Base-by-base conservation (phyloP, 768 basidiomycete species). In the Psilocybe subaeruginosa region DNA sequence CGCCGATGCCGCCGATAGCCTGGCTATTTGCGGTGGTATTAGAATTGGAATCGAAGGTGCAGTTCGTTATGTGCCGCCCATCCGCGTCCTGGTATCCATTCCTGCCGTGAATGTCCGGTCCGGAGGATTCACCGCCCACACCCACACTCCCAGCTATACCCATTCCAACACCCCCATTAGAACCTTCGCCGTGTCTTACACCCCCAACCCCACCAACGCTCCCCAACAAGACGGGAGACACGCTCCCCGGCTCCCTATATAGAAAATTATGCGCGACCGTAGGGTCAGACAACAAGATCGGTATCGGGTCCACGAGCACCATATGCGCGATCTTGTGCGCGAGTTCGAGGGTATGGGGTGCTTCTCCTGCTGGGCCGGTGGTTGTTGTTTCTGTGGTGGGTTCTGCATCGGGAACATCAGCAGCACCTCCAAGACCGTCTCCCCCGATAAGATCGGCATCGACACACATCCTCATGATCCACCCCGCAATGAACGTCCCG, bases 231-330 rank as follows among this genome's bases (percentile, higher is more conserved):
- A 43, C 51, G 5, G 64, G 68, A 29, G 62, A 60, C 1, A 48
- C 70, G n/a, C 66, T 67, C 3, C 64, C 58, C 1, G 71, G 71
- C 8, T 67, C 56, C 19, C 89, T 83, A 72, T 90, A 88, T 41
- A 90, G 75, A 60, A 90, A 90, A 69, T 88, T 89, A 69, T 80
- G 81, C 17, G 86, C 85, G 47, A 89, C 81, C n/a, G 80, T 66
- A 4, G 88, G 85, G 45, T 84, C 78, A 72, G 88, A 86, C 6
- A 90, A 77, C 2, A 90, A 73, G 62, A 90, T 79, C 0, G 87
- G 85, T 39, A 89, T 85, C 2, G 88, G 89, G 72, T 90, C 88
- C 48, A 89, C 74, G 49, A 90, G 75, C 29, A 89, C 71, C 29
- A 74, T 70, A 17, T 81, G 76, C 1, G 77, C 69, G 61, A 90